Base-by-base conservation (phyloP, 2,329 filamentous ascomycete genomes). In the Stemphylium vesicarium region DNA sequence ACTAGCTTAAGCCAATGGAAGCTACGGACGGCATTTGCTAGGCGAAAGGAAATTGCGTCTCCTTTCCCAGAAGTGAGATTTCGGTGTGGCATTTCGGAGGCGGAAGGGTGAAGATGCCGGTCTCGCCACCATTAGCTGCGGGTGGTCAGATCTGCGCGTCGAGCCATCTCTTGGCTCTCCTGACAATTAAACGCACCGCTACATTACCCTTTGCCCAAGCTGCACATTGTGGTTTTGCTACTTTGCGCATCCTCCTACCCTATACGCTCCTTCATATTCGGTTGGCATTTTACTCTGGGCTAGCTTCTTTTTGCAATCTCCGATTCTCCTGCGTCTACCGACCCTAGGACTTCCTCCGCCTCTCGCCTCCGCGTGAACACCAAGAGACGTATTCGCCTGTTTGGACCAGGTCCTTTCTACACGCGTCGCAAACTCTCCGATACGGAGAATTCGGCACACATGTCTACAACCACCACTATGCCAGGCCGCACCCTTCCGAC, bases 401-500 rank as follows among this genome's bases (percentile, higher is more conserved):
- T 16, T 4, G 15, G 15, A 15, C 31, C n/a, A 9, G 8, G 24
- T 42, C 39, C 3, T 12, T 4, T 6, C 15, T 31, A 11, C 37
- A 48, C 45, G 31, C 32, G 43, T 20, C 29, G 33, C 43, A 39
- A 39, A 12, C 13, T 10, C 24, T 36, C n/a, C 18, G 20, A 33
- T 29, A 26, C 9, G 12, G 16, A 16, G 13, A 20, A 4, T 11
- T 29, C 16, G 38, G 18, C 18, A 31, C 42, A 29, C 49, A 61
- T 65, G 60, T 63, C 61, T 38, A 61, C 63, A 32, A 63, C 56
- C 44, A 57, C 63, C 49, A 72, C 57, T 13, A 96, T 96, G 91
- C 90, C 92, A 65, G 87, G 86, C 69, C 85, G 85, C 73, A 92
- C 86, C 43, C 86, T 98, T 44, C 94, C 94, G 53, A 94, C 89